A percentile compares a stretch with the other conserved stretches of the same genome.
Evolutionary conservation across 169 alveolate genomes (phyloP).

Genomic region (Plasmodium reichenowi): DNA sequence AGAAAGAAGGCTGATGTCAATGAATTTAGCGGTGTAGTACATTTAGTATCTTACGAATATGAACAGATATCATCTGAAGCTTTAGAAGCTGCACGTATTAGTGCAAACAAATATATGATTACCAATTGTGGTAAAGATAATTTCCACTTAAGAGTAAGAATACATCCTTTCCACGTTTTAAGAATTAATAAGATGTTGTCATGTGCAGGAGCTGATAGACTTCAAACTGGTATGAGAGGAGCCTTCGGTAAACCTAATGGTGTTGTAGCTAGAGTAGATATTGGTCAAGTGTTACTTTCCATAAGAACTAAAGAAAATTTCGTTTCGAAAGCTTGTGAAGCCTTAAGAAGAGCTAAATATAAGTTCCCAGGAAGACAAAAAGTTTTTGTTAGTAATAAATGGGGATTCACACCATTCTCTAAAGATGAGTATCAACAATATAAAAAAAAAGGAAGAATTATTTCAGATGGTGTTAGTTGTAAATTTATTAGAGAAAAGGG

Average conservation of each 20-base stretch:
- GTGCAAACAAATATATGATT: conserved; percentile 98
- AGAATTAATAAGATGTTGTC: conserved; percentile 99
- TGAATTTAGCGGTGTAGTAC: conserved; percentile 97
- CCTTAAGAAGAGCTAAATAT: conserved; percentile 97
- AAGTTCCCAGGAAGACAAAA: conserved; percentile 99
- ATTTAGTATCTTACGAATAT: conserved; percentile 98
- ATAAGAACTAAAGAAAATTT: conserved; percentile 93
- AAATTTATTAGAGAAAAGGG: conserved; percentile 89
- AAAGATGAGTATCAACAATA: conserved; percentile 94
- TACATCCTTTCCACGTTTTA: conserved; percentile 99
- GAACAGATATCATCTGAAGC: conserved; percentile 99
- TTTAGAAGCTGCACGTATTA: conserved; percentile 99
- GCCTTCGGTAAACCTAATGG: conserved; percentile 99
- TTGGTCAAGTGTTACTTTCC: conserved; percentile 96
- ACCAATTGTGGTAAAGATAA: conserved; percentile 97
- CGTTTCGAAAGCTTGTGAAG: conserved; percentile 94
- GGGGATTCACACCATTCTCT: conserved; percentile 98
- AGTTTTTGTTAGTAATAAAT: conserved; percentile 96
- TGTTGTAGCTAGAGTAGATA: conserved; percentile 96
- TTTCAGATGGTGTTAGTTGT: conserved; percentile 92
- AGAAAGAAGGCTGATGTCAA: conserved; percentile 97
- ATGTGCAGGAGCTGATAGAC: conserved; percentile 99
- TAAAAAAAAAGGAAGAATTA: conserved; percentile 95
- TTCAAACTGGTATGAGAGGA: conserved; percentile 99
- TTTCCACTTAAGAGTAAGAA: conserved; percentile 98